Conservation (phyloP, 805 yeast species). For the Candida quercuum region DNA sequence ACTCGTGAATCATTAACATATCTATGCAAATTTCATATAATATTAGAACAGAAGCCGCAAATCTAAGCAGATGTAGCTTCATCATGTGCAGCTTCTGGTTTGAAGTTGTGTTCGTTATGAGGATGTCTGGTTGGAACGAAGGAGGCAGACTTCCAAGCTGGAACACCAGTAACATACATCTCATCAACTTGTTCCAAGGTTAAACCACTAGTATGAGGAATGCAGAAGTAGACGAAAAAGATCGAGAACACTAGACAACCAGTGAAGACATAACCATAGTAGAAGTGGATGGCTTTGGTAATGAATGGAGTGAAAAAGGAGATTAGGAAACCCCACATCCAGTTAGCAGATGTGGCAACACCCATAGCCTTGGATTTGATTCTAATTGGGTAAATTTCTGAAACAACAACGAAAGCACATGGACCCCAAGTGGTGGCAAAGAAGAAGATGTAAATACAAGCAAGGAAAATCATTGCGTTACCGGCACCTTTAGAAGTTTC, state of each 20-base stretch:
- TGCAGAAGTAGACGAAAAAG: conserved; percentile 66
- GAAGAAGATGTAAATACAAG: conserved; percentile 65
- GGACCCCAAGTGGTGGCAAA: conserved; percentile 78
- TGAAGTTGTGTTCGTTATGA: conserved; percentile 20
- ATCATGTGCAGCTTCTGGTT: conserved; percentile 18
- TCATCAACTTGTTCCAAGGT: conserved; percentile 79
- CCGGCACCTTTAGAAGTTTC: conserved; percentile 53
- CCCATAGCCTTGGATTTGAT: conserved; percentile 54
- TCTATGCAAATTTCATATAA: too few relatives aligned
- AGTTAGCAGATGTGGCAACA: conserved; percentile 57
- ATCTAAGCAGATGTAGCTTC: conserved; percentile 2
- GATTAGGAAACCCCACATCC: conserved; percentile 65
- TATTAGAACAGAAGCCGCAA: too few relatives aligned
- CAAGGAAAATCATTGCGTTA: conserved; percentile 63
- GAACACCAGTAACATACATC: conserved; percentile 39
- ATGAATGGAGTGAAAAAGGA: conserved; percentile 70
- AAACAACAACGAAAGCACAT: conserved; percentile 54
- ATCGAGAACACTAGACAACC: conserved; percentile 55
- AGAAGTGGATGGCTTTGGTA: conserved; percentile 59
- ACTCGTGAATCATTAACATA: too few relatives aligned
- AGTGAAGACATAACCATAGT: conserved; percentile 61
- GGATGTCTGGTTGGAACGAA: conserved; percentile 44
- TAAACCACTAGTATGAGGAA: conserved; percentile 78
- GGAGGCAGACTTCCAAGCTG: conserved; percentile 41
- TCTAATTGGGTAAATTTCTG: conserved; percentile 70